A percentile compares a stretch with the other conserved stretches of the same genome.
phyloP scores from a whole-genome alignment of 306 rosid genomes.

The Sophora flavescens region DNA sequence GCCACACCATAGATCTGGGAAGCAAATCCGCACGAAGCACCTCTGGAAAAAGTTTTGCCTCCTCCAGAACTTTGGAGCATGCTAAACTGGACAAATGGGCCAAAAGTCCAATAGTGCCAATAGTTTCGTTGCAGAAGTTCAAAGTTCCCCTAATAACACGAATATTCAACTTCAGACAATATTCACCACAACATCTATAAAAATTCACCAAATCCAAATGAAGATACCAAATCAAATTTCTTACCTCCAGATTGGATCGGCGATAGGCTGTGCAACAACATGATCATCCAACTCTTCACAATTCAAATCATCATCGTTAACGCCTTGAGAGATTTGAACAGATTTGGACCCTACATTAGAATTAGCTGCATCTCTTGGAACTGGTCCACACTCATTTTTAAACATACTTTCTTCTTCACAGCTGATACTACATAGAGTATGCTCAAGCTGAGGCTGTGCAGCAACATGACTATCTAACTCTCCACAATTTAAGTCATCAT shows the following conservation, averaged over 20 bases:
- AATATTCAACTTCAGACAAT: conserved; percentile 33
- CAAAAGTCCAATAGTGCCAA: conserved; percentile 51
- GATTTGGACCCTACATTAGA: conserved; percentile 33
- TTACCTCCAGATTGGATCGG: conserved; percentile 79
- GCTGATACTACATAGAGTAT: conserved; percentile 35
- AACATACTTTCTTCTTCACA: conserved; percentile 30
- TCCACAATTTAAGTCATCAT: conserved; percentile 14
- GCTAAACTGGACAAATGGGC: conserved; percentile 81
- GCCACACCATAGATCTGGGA: conserved; percentile 68
- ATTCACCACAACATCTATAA: conserved; percentile 20
- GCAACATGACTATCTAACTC: conserved; percentile 28
- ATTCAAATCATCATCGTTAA: conserved; percentile 28
- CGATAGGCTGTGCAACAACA: conserved; percentile 65
- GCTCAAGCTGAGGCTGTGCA: conserved; percentile 49
- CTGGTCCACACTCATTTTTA: conserved; percentile 28
- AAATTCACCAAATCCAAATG: conserved; percentile 36
- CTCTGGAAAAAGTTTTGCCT: conserved; percentile 57
- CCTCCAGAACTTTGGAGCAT: conserved; percentile 60
- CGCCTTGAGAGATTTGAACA: conserved; percentile 41
- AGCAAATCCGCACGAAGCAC: conserved; percentile 56
- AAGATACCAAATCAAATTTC: background rate
- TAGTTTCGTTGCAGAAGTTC: conserved; percentile 44
- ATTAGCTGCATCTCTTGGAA: conserved; percentile 44
- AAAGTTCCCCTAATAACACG: conserved; percentile 72
- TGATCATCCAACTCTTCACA: conserved; percentile 1